A percentile compares a stretch with the other conserved stretches of the same genome.
These are phyloP conservation scores for Cymbidium sinense DNA, from an alignment of 106 monocot species.

Conservation along the genomic window DNA sequence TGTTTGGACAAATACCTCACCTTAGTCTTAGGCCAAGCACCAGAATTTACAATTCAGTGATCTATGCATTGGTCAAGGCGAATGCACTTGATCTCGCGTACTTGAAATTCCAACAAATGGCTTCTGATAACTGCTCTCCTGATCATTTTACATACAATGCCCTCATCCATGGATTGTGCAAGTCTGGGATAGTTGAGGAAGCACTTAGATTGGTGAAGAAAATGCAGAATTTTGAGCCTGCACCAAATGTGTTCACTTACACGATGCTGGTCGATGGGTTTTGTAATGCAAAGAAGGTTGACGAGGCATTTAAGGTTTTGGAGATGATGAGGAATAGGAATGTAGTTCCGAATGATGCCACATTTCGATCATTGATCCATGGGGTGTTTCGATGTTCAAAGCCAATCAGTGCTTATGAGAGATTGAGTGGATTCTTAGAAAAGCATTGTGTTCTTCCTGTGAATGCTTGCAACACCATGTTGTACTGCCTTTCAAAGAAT, in stretches of 20 bases:
- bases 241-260: slow-evolving; percentile 77
- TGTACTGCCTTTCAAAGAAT: slow-evolving; percentile 73
- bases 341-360: slow-evolving; percentile 61
- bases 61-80: slow-evolving; percentile 67
- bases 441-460: slow-evolving; percentile 10
- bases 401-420: slow-evolving; percentile 38
- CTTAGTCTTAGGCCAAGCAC: slow-evolving; percentile 63
- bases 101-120: slow-evolving; percentile 90
- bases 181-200: slow-evolving; percentile 69
- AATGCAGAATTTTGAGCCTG: slow-evolving; percentile 49
- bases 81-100: slow-evolving; percentile 79
- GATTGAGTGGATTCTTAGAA: slow-evolving; percentile 34
- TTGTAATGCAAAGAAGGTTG: slow-evolving; percentile 65
- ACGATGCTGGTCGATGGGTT: slow-evolving; percentile 90
- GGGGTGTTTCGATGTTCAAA: slow-evolving; percentile 55
- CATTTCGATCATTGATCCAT: slow-evolving; percentile 65
- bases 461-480: slow-evolving; percentile 35
- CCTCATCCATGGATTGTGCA: slow-evolving; percentile 87
- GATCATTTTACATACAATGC: slow-evolving; percentile 90
- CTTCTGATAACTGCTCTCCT: slow-evolving; percentile 61
- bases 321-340: slow-evolving; percentile 52
- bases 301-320: slow-evolving; percentile 54
- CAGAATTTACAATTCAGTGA: slow-evolving; percentile 65
- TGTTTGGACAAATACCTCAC: slow-evolving; percentile 57
- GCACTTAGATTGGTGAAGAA: slow-evolving; percentile 66